Conservation (phyloP, 2,329 filamentous ascomycete species). For the Ascocoryne sarcoides region DNA sequence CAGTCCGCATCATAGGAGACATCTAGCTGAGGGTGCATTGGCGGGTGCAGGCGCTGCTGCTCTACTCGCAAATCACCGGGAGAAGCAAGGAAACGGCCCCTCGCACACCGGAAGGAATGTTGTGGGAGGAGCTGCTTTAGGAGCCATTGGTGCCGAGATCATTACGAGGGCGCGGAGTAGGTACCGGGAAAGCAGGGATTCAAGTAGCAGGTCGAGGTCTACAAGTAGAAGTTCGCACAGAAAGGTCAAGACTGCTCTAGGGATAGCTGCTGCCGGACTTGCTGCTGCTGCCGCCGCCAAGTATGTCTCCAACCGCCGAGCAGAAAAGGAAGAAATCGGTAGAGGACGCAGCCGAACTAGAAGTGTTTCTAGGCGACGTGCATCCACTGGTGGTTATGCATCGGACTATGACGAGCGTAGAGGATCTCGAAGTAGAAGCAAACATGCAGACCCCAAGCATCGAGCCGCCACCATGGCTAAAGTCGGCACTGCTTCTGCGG, state of each 20-base stretch:
- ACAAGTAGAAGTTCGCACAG: slow-evolving; percentile 32
- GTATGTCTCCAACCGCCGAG: slow-evolving; percentile 51
- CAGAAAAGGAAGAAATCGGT: slow-evolving; percentile 48
- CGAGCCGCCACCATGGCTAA: slow-evolving; percentile 26
- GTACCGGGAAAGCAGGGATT: slow-evolving; percentile 44
- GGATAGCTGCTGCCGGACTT: slow-evolving; percentile 53
- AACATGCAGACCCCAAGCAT: slow-evolving; percentile 42
- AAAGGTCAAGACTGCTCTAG: slow-evolving; percentile 51
- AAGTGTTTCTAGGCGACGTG: slow-evolving; percentile 35
- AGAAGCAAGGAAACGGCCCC: slow-evolving; percentile 28
- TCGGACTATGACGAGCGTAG: slow-evolving; percentile 27
- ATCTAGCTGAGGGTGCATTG: slow-evolving; percentile 55
- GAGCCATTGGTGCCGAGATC: slow-evolving; percentile 53
- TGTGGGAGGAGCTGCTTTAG: slow-evolving; percentile 48
- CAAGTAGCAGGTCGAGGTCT: slow-evolving; percentile 33
- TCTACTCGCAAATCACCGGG: slow-evolving; percentile 46
- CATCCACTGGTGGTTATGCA: slow-evolving; percentile 28
- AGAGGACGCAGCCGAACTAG: slow-evolving; percentile 45
- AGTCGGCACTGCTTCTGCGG: slow-evolving; percentile 42
- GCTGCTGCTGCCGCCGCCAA: slow-evolving; percentile 58
- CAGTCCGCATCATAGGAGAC: slow-evolving; percentile 45
- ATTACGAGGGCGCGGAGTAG: slow-evolving; percentile 51
- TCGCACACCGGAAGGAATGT: slow-evolving; percentile 25
- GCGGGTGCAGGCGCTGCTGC: slow-evolving; percentile 54
- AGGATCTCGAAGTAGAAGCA: slow-evolving; percentile 35